Base-by-base conservation (phyloP, 768 basidiomycete species). In the Phaffia tasmanica region DNA sequence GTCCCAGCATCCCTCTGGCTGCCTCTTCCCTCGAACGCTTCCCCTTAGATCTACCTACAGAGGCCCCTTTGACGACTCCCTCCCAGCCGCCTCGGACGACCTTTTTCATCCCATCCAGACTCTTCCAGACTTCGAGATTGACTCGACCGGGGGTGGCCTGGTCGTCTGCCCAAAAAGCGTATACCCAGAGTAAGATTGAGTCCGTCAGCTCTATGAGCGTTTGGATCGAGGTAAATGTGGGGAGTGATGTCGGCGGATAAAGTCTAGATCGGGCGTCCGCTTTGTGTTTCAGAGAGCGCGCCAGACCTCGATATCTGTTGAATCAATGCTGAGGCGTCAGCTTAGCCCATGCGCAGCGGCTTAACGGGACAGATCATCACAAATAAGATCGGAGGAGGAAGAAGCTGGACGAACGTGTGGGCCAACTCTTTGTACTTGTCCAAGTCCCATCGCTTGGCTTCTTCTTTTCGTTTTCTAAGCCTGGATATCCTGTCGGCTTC, bases 141-240 rank as follows among this genome's bases (percentile, higher is more conserved):
- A 69, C 63, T 46, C 67, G 49, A 14, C 67, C 67, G 18, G 61
- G 61, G 9, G 67, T 54, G 3, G 62, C 55, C 29, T 63, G 63
- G 21, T 69, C 67, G 47, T 64, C 67, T 23, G 49, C 49, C 67
- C 67, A 69, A 57, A 69, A 69, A 29, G 67, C 67, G 57, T 69
- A 69, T 9, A 69, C 63, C 49, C 63, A 69, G 25, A 69, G 62
- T n/a, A 69, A 63, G 57, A 69, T 64, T 25, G 62, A 64, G 57
- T 69, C 67, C 49, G 67, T 69, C 30, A 63, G 23, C 67, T 69
- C 67, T 46, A 63, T 62, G 32, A 69, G 58, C 1, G 57, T 47
- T 49, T 63, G 32, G 23, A 69, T 25, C 4, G 67, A 54, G n/a
- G 57, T 42, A 16, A 50, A 29, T 32, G 67, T 56, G 21, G 62